A percentile compares a stretch with the other conserved stretches of the same genome.
These are phyloP conservation scores for Eucalyptus viminalis DNA, from an alignment of 345 rosid genomes.

Conservation along the genomic window DNA sequence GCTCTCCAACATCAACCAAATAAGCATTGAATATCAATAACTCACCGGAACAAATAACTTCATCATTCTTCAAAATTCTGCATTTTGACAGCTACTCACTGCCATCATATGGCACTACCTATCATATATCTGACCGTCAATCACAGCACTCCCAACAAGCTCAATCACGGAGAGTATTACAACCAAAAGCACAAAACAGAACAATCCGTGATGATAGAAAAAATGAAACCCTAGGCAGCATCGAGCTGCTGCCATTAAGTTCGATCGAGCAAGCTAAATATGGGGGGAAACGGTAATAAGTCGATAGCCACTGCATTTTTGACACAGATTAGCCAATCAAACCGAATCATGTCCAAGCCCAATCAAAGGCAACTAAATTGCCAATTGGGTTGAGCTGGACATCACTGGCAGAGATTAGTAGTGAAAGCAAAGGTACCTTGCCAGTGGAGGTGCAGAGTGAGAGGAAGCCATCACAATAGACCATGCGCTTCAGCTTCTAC, in stretches of 20 bases:
- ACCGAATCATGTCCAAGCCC: accelerated
- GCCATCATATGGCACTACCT: slow-evolving; percentile 37
- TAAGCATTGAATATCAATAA: no score
- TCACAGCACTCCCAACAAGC: not conserved
- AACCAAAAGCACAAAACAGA: not conserved
- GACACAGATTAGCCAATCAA: not conserved
- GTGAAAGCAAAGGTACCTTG: slow-evolving; percentile 20
- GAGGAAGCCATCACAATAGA: slow-evolving; percentile 61
- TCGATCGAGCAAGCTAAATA: not conserved
- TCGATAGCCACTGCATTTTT: not conserved
- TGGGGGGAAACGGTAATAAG: not conserved
- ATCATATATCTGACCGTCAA: slow-evolving; percentile 9
- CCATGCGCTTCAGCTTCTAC: slow-evolving; percentile 40
- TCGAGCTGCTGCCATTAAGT: not conserved
- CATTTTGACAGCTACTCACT: not conserved
- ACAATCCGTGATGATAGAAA: not conserved
- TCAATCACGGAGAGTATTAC: not conserved
- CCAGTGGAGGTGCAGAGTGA: slow-evolving; percentile 18
- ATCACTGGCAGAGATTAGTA: accelerated
- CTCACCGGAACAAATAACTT: no score
- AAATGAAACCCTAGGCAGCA: not conserved
- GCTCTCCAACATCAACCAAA: no score
- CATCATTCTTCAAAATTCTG: no score
- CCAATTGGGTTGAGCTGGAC: not conserved
- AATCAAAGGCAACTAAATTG: not conserved